These are phyloP conservation scores for Buddleja alternifolia DNA, from an alignment of 257 asterid genomes.

Conservation along the genomic window DNA sequence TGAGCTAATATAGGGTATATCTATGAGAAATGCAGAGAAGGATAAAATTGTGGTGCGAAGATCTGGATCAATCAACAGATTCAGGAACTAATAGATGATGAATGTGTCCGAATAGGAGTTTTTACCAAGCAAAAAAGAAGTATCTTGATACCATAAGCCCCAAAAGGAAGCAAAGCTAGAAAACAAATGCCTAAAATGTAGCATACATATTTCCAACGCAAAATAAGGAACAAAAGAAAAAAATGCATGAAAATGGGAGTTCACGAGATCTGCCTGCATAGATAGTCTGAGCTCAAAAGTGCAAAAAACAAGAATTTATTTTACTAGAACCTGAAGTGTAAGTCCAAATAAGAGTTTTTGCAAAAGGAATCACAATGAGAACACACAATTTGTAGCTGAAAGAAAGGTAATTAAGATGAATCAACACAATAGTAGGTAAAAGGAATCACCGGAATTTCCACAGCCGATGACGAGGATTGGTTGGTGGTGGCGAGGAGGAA, in stretches of 20 bases:
- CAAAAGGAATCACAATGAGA: no score
- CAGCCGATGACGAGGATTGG: conserved; percentile 72
- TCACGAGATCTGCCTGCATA: not conserved
- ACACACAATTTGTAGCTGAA: no score
- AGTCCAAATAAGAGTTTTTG: no score
- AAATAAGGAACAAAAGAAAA: not conserved
- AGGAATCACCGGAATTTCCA: conserved; percentile 65
- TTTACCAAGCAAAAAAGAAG: not conserved
- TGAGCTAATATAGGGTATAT: not conserved
- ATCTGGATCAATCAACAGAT: not conserved
- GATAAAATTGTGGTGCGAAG: not conserved
- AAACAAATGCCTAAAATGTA: not conserved
- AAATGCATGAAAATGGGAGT: no score
- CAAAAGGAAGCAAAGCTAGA: not conserved
- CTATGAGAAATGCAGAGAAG: not conserved
- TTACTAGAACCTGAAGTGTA: no score
- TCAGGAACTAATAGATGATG: not conserved
- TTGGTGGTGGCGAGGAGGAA: conserved; percentile 48
- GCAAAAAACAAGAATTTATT: no score
- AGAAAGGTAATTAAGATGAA: no score
- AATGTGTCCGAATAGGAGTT: not conserved
- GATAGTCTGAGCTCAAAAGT: not conserved
- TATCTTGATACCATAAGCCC: not conserved
- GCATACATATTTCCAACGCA: not conserved
- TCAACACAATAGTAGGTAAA: no score